Base-by-base conservation (phyloP, 192 early-diverging fungal genomes). In the Physocladia obscura region DNA sequence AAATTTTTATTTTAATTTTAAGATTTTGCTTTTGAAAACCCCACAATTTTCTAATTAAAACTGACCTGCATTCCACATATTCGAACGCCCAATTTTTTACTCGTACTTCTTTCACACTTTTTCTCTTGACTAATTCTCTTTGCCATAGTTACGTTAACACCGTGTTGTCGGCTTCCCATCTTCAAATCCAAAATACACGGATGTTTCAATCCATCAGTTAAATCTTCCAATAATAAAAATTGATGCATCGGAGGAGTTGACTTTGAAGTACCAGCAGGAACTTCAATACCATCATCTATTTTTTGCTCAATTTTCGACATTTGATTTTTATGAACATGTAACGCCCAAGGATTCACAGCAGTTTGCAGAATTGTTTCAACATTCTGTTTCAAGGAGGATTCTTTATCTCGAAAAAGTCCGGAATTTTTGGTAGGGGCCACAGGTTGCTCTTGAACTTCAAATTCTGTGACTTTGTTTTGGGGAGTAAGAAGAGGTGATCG, bases 151-250 rank as follows among this genome's bases (percentile, higher is more conserved):
- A 91, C 94, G 80, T 93, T 84, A 54, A 99, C 88, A 3, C 97
- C 95, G 70, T 96, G 90, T 77, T 99, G 97, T 4, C 97, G 82
- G 15, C 94, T 97, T 32, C 97, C 97, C 95, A 99, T 99, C 69
- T 99, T 99, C 56, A 99, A 84, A 75, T 99, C 95, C 40, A 99
- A 83, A 19, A 99, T 95, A 69, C 95, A 98, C 0, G 97, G 97
- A 34, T 86, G 88, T 74, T 88, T 82, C 76, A 98, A 78, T 6
- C 91, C 89, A 21, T 91, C 88, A 0, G 97, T 98, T 57, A 98
- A 79, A 77, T 98, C 97, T 64, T 96, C 91, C 77, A 98, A 76
- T 5, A 98, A 76, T 51, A 98, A 88, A 73, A 97, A 98, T 80
- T 97, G 91, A 71, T 79, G 87, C 61, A 39, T 56, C 0, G 65